Evolutionary conservation across 495 filamentous ascomycete species (phyloP).

Genomic region (Lepidopterella palustris): DNA sequence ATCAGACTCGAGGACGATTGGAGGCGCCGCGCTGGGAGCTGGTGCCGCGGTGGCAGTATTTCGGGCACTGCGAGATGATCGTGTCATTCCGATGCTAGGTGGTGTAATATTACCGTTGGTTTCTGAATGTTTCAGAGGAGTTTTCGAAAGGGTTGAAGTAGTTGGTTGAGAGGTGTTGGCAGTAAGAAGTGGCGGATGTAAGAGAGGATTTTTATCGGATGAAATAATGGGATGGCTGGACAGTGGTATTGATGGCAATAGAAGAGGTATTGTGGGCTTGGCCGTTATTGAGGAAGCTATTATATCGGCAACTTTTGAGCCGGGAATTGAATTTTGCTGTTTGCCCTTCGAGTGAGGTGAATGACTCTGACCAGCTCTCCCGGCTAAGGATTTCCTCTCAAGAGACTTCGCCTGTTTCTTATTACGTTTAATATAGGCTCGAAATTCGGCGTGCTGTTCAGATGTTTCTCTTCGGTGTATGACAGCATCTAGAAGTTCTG

Average conservation of each 20-base stretch:
- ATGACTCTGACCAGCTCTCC: background rate
- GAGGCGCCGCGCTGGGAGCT: background rate
- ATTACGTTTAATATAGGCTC: constrained; percentile 23
- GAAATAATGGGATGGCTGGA: background rate
- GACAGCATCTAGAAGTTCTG: constrained; percentile 25
- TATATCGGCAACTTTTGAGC: background rate
- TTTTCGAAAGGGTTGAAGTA: background rate
- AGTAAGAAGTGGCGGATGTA: background rate
- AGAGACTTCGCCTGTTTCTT: constrained; percentile 20
- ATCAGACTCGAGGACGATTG: constrained; percentile 7
- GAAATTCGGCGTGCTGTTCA: constrained; percentile 23
- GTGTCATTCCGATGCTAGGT: background rate
- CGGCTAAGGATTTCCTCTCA: background rate
- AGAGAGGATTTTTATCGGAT: background rate
- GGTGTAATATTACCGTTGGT: background rate
- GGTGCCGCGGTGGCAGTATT: background rate
- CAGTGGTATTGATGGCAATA: background rate
- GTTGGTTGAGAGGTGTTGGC: background rate
- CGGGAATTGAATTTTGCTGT: background rate
- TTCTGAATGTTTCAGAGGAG: background rate
- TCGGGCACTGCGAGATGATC: background rate
- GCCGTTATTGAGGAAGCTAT: background rate
- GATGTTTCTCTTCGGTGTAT: constrained; percentile 25
- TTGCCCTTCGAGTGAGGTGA: background rate
- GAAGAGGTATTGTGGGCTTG: background rate